phyloP scores from a whole-genome alignment of 306 rosid genomes.

The Prunus mira region DNA sequence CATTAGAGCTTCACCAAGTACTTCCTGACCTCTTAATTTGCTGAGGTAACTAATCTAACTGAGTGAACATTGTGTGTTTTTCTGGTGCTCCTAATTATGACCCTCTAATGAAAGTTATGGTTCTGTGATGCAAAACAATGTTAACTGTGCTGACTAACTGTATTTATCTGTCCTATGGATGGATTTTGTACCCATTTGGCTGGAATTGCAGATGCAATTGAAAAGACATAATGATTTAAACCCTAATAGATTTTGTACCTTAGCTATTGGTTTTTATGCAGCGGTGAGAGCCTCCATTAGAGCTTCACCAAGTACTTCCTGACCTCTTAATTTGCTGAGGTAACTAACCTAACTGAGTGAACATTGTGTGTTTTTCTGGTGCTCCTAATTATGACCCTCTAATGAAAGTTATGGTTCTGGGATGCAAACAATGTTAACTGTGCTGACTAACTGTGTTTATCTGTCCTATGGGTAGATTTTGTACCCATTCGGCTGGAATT shows the following conservation, averaged over 20 bases:
- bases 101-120: not conserved
- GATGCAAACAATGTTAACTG: constrained; percentile 11
- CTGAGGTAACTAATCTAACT: constrained; percentile 67
- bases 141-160: constrained; percentile 13
- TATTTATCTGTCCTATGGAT: constrained; percentile 19
- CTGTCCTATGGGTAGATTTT: constrained; percentile 8
- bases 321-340: constrained; percentile 52
- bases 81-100: not conserved
- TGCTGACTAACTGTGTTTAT: constrained; percentile 14
- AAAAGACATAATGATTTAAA: no score
- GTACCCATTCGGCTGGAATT: not conserved
- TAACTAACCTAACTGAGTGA: constrained; percentile 50
- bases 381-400: not conserved
- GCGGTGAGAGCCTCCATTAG: constrained; percentile 39
- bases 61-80: not conserved
- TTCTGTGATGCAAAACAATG: constrained; percentile 1
- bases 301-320: constrained; percentile 38
- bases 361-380: not conserved
- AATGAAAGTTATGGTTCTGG: not conserved
- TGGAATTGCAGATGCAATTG: no score
- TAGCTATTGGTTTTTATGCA: constrained; percentile 47
- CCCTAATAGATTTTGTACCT: not conserved
- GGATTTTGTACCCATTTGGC: not conserved
- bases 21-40: constrained; percentile 37
- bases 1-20: constrained; percentile 41